Conservation (phyloP, 2,329 filamentous ascomycete species). For the Colletotrichum orbiculare region DNA sequence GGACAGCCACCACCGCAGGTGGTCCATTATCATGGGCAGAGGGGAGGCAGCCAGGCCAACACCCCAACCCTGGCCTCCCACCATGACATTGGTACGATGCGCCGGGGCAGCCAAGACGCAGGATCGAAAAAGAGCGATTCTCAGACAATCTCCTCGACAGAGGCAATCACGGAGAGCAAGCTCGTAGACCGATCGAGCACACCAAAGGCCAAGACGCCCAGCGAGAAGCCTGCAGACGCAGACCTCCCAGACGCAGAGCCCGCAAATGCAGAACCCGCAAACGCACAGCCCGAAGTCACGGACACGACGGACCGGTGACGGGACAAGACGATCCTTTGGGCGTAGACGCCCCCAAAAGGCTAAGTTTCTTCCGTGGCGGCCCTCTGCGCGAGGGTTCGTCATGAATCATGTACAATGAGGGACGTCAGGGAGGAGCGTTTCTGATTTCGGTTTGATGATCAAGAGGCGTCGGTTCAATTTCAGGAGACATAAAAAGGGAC, state of each 20-base stretch:
- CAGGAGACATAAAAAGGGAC: slow-evolving; percentile 36
- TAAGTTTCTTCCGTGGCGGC: slow-evolving; percentile 12
- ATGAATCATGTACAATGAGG: slow-evolving; percentile 37
- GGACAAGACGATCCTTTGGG: not conserved
- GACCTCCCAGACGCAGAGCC: too few relatives aligned
- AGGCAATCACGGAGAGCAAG: slow-evolving; percentile 50
- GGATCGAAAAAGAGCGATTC: slow-evolving; percentile 51
- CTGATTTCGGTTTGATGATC: slow-evolving; percentile 35
- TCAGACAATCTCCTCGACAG: slow-evolving; percentile 49
- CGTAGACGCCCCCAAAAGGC: not conserved
- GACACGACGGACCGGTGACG: slow-evolving; percentile 43
- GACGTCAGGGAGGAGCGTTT: slow-evolving; percentile 36
- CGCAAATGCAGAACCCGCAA: too few relatives aligned
- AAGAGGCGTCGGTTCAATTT: slow-evolving; percentile 35
- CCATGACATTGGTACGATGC: slow-evolving; percentile 58
- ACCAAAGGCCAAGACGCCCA: slow-evolving; percentile 40
- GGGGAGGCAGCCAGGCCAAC: slow-evolving; percentile 74
- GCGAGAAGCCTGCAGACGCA: slow-evolving; percentile 36
- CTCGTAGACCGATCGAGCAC: slow-evolving; percentile 42
- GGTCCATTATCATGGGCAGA: slow-evolving; percentile 74
- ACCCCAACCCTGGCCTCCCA: slow-evolving; percentile 68
- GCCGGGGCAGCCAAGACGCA: slow-evolving; percentile 62
- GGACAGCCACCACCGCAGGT: slow-evolving; percentile 74
- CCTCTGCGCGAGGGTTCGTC: slow-evolving; percentile 7
- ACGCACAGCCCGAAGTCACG: slow-evolving; percentile 32